These are phyloP conservation scores for Rhizopogon vinicolor DNA, from an alignment of 768 basidiomycete species.

Conservation along the genomic window DNA sequence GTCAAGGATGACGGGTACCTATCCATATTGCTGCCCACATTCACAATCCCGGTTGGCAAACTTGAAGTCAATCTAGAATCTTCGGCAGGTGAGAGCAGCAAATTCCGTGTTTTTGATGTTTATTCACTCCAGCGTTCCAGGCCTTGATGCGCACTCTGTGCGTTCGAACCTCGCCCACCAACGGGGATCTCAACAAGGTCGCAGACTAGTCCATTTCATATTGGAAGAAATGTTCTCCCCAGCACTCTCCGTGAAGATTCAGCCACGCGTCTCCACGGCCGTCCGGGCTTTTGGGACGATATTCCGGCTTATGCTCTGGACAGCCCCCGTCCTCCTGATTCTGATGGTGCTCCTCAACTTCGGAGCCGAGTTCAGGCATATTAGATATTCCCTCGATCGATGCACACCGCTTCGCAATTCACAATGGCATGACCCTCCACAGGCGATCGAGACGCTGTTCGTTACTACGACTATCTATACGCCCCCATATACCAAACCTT, in stretches of 20 bases:
- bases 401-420: constrained; percentile 5
- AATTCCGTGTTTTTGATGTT: background rate
- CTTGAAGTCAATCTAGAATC: constrained; percentile 58
- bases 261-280: constrained; percentile 3
- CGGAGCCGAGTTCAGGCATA: constrained; percentile 20
- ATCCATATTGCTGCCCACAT: constrained; percentile 63
- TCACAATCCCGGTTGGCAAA: constrained; percentile 61
- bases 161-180: constrained; percentile 57
- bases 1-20: constrained; percentile 26
- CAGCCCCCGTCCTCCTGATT: constrained; percentile 12
- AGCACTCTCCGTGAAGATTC: constrained; percentile 35
- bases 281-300: constrained; percentile 9
- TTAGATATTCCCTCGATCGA: constrained; percentile 21
- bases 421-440: constrained; percentile 4
- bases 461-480: constrained; percentile 24
- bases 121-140: constrained; percentile 19
- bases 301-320: constrained; percentile 11
- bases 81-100: constrained; percentile 42
- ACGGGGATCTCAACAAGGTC: constrained; percentile 33
- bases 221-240: constrained; percentile 58
- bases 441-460: constrained; percentile 21
- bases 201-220: constrained; percentile 51
- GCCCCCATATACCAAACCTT: constrained; percentile 4
- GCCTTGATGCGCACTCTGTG: constrained; percentile 38
- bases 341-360: constrained; percentile 19